Evolutionary conservation across 768 basidiomycete species (phyloP).

Genomic region (Leccinum pellstonianum): DNA sequence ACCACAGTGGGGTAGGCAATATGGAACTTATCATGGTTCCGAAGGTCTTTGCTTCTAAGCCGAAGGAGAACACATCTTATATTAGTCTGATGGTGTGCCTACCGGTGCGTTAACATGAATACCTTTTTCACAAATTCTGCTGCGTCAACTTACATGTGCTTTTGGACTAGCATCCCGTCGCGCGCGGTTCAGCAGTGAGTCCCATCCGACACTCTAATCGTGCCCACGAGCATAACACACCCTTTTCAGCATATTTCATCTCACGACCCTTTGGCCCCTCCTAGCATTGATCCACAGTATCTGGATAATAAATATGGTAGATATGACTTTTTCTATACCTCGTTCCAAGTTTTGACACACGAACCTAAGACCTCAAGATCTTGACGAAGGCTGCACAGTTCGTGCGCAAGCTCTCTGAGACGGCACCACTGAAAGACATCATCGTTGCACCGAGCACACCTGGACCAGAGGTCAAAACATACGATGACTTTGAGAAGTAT

Average conservation of each 20-base stretch:
- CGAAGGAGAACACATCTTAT: slow-evolving; percentile 13
- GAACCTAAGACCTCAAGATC: slow-evolving; percentile 14
- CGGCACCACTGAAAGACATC: slow-evolving; percentile 16
- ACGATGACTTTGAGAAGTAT: slow-evolving; percentile 15
- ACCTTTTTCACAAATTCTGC: not conserved
- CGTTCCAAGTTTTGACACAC: not conserved
- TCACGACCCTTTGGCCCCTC: slow-evolving; percentile 11
- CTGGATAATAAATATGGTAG: slow-evolving; percentile 18
- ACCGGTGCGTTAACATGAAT: slow-evolving; percentile 7
- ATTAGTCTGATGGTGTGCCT: slow-evolving; percentile 10
- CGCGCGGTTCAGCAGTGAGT: slow-evolving; percentile 19
- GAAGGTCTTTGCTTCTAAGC: slow-evolving; percentile 9
- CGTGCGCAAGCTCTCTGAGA: slow-evolving; percentile 15
- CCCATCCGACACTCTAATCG: not conserved
- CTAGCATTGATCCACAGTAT: slow-evolving; percentile 13
- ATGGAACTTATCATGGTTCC: slow-evolving; percentile 21
- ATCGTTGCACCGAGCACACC: slow-evolving; percentile 21
- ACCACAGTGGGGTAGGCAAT: slow-evolving; percentile 7
- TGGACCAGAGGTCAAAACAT: slow-evolving; percentile 20
- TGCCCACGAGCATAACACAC: not conserved
- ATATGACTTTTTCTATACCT: not conserved
- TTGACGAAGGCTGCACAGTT: slow-evolving; percentile 16
- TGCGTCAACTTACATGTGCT: not conserved
- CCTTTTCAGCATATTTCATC: slow-evolving; percentile 17
- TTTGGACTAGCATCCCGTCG: slow-evolving; percentile 14